Evolutionary conservation across 495 filamentous ascomycete species (phyloP), one percentile per base, ranked within the genome.

Genomic region (Penicillium samsonianum): DNA sequence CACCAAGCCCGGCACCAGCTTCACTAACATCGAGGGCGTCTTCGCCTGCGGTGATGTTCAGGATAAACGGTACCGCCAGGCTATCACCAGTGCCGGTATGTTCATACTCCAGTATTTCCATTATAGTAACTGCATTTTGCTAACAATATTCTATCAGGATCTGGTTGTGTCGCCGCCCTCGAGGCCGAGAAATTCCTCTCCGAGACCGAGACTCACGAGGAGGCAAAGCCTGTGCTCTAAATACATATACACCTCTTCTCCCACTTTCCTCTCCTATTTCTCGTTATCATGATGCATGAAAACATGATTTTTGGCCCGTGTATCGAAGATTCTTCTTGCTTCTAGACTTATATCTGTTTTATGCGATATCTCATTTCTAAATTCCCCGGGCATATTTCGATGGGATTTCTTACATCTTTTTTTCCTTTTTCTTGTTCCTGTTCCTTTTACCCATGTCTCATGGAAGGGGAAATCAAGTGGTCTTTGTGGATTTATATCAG

Each of bases 21-120:
- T 86, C 61, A 99, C 94, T 42, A 96, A 85, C 70, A 71, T 96
- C 5, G 84, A 91, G 70, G 94, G 94, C 66, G 90, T 99, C 9
- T 99, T 98, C 72, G 94, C 94, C 50, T 93, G 92, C 43, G 94
- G 94, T 49, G 94, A 99, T 68, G 94, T 99, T 19, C 95, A 98
- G 78, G 95, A 99, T 70, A 98, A 97, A 84, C 86, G 88, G 65
- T 99, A 99, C 74, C 83, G 95, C 69, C 94, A 98, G 78, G 94
- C 94, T 53, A 92, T 98, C 65, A 98, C 94, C 50, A 96, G 91
- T 80, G 94, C 94, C 66, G 93, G 93, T 92, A 85, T 64, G 87
- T 82, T 60, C 16, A 45, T 44, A 20, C 35, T 35, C 16, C 23
- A 7, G 37, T 38, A 25, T 51, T 22, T 54, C 5, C 20, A 33